Percentiles rank a stretch among this genome's conserved stretches.
Evolutionary conservation across 345 rosid species (phyloP).

Genomic region (Rhizophora mangle): DNA sequence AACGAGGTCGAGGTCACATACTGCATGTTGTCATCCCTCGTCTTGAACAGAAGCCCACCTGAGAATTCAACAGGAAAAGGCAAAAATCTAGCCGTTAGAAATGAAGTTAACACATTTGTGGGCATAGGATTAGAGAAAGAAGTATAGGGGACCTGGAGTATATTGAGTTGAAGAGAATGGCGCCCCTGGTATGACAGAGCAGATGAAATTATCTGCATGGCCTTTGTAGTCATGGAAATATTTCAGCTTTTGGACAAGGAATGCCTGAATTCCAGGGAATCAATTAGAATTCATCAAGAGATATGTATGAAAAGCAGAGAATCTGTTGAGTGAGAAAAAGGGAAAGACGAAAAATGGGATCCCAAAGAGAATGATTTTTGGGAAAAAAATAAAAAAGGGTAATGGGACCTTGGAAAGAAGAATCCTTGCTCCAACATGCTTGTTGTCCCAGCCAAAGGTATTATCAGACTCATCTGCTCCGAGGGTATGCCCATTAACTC

Average conservation of each 20-base stretch:
- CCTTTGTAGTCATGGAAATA: constrained; percentile 88
- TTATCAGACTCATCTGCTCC: constrained; percentile 32
- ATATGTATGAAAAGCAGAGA: not conserved
- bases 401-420: constrained; percentile 27
- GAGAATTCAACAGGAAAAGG: not conserved
- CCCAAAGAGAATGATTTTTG: no score
- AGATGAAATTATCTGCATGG: constrained; percentile 93
- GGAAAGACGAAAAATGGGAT: not conserved
- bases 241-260: constrained; percentile 68
- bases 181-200: constrained; percentile 88
- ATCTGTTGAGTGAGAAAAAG: not conserved
- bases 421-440: constrained; percentile 36
- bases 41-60: constrained; percentile 46
- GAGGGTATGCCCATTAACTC: constrained; percentile 24
- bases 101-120: not conserved
- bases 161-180: constrained; percentile 72
- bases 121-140: no score
- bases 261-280: constrained; percentile 37
- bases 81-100: constrained; percentile 5
- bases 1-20: constrained; percentile 59
- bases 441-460: constrained; percentile 39
- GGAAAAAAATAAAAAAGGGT: not conserved
- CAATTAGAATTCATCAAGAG: not conserved
- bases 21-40: constrained; percentile 55
- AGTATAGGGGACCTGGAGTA: constrained; percentile 61